Conservation (phyloP, 23 red algal species). For the Pyropia yezoensis region DNA sequence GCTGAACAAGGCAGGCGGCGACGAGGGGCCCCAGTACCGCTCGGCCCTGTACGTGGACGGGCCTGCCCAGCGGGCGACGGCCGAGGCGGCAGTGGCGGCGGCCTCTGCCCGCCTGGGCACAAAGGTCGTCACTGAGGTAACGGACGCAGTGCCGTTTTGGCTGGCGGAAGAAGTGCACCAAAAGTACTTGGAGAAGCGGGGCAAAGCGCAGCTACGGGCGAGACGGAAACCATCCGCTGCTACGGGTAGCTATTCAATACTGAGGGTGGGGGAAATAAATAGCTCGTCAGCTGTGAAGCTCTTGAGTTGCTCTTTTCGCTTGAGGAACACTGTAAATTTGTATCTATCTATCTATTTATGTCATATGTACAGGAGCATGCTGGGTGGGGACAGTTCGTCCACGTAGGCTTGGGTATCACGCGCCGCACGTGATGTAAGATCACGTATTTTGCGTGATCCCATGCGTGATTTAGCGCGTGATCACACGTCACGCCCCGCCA, state of each 20-base stretch:
- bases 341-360: too few species aligned
- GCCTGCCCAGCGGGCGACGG: conserved; percentile 20
- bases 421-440: too few species aligned
- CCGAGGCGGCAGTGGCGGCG: conserved; percentile 16
- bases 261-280: too few species aligned
- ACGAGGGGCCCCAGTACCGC: conserved; percentile 63
- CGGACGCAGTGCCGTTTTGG: conserved; percentile 24
- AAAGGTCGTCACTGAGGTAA: conserved; percentile 24
- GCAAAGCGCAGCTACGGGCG: conserved; percentile 51
- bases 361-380: too few species aligned
- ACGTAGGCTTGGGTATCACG: too few species aligned
- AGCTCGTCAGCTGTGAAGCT: too few species aligned
- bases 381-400: too few species aligned
- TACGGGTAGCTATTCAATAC: conserved; percentile 43
- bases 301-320: too few species aligned
- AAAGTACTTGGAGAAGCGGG: conserved; percentile 49
- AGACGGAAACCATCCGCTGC: conserved; percentile 37
- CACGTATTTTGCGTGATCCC: too few species aligned
- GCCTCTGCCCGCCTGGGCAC: conserved; percentile 16
- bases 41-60: conserved; percentile 44
- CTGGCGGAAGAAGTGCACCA: conserved; percentile 45
- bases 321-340: too few species aligned
- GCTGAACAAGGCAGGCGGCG: conserved; percentile 54
- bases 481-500: too few species aligned
- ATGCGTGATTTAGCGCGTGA: too few species aligned